These are phyloP conservation scores for Cytospora paraplurivora DNA, from an alignment of 2,329 filamentous ascomycete species.

Conservation along the genomic window DNA sequence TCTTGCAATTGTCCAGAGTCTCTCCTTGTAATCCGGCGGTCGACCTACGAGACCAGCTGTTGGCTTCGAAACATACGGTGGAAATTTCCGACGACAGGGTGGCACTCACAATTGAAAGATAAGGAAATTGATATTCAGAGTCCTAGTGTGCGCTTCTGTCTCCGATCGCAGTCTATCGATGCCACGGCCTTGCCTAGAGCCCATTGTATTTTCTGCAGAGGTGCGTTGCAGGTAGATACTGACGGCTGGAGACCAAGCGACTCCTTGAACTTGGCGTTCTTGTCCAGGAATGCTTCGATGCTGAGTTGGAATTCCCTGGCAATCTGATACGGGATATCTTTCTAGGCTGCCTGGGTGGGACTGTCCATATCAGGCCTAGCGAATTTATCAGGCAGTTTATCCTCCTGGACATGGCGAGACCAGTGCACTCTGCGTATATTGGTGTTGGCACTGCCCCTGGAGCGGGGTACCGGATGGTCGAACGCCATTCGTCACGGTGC, in stretches of 20 bases:
- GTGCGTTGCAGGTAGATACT: neutral
- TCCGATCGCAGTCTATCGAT: constrained; percentile 8
- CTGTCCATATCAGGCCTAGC: too few species aligned
- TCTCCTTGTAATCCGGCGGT: constrained; percentile 1
- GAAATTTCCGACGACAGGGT: too few species aligned
- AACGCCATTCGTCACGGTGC: too few species aligned
- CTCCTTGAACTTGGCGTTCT: constrained; percentile 11
- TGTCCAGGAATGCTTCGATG: constrained; percentile 3
- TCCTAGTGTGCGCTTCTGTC: constrained; percentile 4
- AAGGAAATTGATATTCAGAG: constrained; percentile 4
- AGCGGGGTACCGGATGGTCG: too few species aligned
- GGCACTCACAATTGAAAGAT: constrained; percentile 8
- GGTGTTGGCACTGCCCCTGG: too few species aligned
- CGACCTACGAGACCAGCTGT: neutral
- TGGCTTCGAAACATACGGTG: neutral
- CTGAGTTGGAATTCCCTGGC: constrained; percentile 8
- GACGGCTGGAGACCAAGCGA: neutral
- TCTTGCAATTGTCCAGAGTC: neutral
- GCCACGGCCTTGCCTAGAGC: constrained; percentile 6
- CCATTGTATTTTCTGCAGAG: constrained; percentile 16
- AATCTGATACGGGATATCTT: neutral
- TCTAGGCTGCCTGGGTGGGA: neutral
- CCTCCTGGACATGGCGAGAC: too few species aligned
- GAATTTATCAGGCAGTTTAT: too few species aligned
- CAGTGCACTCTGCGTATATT: too few species aligned